Evolutionary conservation across 768 basidiomycete species (phyloP).

Genomic region (Tremella yokohamensis): DNA sequence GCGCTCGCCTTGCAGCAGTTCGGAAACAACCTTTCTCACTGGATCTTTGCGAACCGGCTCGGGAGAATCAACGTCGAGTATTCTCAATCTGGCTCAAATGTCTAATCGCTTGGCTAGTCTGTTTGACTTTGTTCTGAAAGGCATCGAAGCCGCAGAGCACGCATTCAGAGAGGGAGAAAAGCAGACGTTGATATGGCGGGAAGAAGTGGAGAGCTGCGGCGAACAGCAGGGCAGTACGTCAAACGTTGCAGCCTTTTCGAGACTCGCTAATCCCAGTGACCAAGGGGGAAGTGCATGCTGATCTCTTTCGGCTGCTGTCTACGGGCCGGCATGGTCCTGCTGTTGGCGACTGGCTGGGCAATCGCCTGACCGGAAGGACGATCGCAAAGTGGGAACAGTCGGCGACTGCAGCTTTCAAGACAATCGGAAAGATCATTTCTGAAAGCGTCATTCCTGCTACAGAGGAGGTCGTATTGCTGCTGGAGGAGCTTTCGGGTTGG

Average conservation of each 20-base stretch:
- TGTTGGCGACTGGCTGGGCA: slow-evolving; percentile 41
- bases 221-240: slow-evolving; percentile 40
- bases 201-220: slow-evolving; percentile 41
- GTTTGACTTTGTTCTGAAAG: slow-evolving; percentile 28
- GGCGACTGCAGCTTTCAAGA: slow-evolving; percentile 18
- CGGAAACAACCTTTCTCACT: slow-evolving; percentile 19
- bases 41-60: slow-evolving; percentile 24
- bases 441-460: slow-evolving; percentile 35
- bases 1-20: background rate
- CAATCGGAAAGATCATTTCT: slow-evolving; percentile 26
- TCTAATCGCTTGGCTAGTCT: slow-evolving; percentile 23
- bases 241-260: background rate
- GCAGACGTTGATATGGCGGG: slow-evolving; percentile 43
- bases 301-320: slow-evolving; percentile 38
- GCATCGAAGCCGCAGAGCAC: slow-evolving; percentile 26
- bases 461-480: slow-evolving; percentile 27
- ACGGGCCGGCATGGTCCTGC: slow-evolving; percentile 33
- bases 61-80: background rate
- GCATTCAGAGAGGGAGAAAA: slow-evolving; percentile 34
- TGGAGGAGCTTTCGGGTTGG: slow-evolving; percentile 38
- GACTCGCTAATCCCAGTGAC: slow-evolving; percentile 17
- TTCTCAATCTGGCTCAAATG: slow-evolving; percentile 16
- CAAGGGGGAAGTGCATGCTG: slow-evolving; percentile 31
- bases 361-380: slow-evolving; percentile 35
- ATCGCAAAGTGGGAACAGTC: slow-evolving; percentile 38